Conservation (phyloP, 2,329 filamentous ascomycete species). For the Waltergamsia citrina region DNA sequence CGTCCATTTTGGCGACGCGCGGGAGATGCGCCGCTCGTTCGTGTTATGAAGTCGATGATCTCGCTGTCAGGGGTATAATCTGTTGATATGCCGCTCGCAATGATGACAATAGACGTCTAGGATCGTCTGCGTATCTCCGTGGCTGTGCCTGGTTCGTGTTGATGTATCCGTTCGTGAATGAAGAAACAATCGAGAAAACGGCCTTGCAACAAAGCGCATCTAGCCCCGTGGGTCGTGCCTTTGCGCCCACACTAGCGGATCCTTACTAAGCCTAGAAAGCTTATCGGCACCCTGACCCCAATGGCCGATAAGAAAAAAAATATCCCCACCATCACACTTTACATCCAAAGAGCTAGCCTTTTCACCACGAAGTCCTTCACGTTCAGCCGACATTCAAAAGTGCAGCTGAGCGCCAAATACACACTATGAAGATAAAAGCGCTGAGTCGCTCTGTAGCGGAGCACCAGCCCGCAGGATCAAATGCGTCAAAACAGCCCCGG, state of each 20-base stretch:
- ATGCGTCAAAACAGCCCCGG: constrained; percentile 54
- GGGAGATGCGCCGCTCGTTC: constrained; percentile 6
- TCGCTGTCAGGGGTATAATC: background rate
- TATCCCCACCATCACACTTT: background rate
- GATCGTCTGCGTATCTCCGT: no score
- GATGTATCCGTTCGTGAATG: background rate
- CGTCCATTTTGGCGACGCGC: constrained; percentile 22
- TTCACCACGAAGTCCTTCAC: background rate
- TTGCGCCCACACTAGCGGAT: background rate
- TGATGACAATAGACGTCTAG: no score
- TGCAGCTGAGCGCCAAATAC: no score
- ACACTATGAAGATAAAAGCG: constrained; percentile 52
- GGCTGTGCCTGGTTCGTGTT: no score
- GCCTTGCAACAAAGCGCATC: constrained; percentile 1
- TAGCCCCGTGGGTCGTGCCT: background rate
- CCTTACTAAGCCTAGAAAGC: background rate
- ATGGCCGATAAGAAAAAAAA: constrained; percentile 5
- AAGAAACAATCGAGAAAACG: background rate
- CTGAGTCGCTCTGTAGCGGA: constrained; percentile 56
- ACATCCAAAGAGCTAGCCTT: no score
- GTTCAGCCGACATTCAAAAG: background rate
- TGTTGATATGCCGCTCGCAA: background rate
- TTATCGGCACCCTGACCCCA: constrained; percentile 1
- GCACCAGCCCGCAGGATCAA: constrained; percentile 57
- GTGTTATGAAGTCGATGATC: no score